Conservation (phyloP, 345 rosid species). For the Cardamine resedifolia region DNA sequence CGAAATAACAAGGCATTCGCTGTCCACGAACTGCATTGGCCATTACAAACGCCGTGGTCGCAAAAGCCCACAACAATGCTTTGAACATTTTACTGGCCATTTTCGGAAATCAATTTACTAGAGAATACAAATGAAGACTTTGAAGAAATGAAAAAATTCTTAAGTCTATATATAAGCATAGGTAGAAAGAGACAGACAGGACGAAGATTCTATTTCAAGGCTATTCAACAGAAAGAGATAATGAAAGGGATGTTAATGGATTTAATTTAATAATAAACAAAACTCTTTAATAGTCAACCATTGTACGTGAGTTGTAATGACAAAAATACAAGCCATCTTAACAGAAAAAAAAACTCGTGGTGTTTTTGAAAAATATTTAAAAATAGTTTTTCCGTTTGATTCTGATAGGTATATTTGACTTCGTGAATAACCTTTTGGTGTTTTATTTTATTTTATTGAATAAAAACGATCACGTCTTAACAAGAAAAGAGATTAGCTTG, state of each 20-base stretch:
- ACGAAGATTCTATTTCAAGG: constrained; percentile 27
- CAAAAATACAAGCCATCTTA: constrained; percentile 8
- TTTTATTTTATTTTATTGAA: neutral
- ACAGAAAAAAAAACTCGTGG: neutral
- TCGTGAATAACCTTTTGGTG: neutral
- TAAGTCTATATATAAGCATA: constrained; percentile 6
- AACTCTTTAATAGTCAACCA: neutral
- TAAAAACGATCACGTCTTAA: neutral
- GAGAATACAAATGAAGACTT: neutral
- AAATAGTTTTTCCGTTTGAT: neutral
- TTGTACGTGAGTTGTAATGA: constrained; percentile 12
- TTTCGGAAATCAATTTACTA: neutral
- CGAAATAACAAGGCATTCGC: constrained; percentile 58
- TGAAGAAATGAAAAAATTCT: constrained; percentile 11
- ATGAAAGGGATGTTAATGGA: neutral
- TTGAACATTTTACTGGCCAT: constrained; percentile 18
- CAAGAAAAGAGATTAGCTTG: neutral
- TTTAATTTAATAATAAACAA: neutral
- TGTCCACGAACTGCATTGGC: constrained; percentile 22
- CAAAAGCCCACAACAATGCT: constrained; percentile 9
- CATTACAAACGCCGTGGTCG: constrained; percentile 11
- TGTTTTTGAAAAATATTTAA: neutral
- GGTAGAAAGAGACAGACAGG: neutral
- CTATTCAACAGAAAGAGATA: neutral
- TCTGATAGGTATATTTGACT: constrained; percentile 3